Base-by-base conservation (phyloP, 192 early-diverging fungal species). In the Backusella mclennaniae region DNA sequence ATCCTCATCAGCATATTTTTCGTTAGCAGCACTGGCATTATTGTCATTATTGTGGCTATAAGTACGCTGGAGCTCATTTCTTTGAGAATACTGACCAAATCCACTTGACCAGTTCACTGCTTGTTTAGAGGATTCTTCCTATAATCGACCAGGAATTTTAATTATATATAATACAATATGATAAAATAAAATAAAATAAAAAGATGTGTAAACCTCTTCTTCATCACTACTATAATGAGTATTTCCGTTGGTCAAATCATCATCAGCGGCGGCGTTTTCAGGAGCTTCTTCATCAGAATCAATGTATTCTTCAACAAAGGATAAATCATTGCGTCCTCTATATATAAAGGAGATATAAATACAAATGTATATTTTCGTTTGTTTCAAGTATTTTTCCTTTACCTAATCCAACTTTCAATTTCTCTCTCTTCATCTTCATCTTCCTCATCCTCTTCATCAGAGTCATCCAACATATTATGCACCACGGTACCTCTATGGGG, bases 301-400 rank as follows among this genome's bases (percentile, higher is more conserved):
- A 63, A 63, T 63, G 5, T 69, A 35, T 1, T 38, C 38, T 38
- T 69, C 67, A 35, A 35, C 35, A 36, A 68, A 35, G 8, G 67
- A n/a, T 15, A 68, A 68, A 68, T 68, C 67, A 68, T 21, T 36
- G 4, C 67, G 67, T 68, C 67, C 67, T 35, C 67, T 35, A 68
- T 36, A 35, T 23, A 67, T 35, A 35, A 21, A 33, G 66, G 23
- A 21, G 11, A 4, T 35, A 35, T n/a, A 35, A 9, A 69, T 3
- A 33, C 33, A 38, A 68, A 39, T 9, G 15, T 9, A 1, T 35
- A 7, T 68, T 69, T 29, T 63, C 11, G 2, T 35, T 6, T 9
- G 1, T 23, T 39, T 38, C 2, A 39, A 49, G 6, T n/a, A 19
- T 49, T 7, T 49, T 7, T 49, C 46, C 6, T 31, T 26, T 39